These are phyloP conservation scores for Claviceps capensis DNA, from an alignment of 2,329 filamentous ascomycete genomes.

Conservation along the genomic window DNA sequence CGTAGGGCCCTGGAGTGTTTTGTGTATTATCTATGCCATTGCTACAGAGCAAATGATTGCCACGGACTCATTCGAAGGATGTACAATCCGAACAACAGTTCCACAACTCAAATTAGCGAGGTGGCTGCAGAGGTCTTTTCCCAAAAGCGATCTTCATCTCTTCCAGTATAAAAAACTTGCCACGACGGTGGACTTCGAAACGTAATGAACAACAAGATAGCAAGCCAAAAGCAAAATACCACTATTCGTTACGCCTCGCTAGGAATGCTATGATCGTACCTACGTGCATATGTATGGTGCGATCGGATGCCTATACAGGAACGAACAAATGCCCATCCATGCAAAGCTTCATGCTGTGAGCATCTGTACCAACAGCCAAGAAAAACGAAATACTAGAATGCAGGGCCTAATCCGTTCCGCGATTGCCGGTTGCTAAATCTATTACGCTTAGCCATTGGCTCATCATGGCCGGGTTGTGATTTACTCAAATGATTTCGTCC, in stretches of 20 bases:
- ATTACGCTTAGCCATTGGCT: constrained; percentile 40
- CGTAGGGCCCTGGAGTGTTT: too few species aligned
- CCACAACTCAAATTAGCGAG: too few species aligned
- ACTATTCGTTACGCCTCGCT: constrained; percentile 20
- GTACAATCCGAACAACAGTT: too few species aligned
- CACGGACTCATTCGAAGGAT: too few species aligned
- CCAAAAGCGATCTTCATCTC: constrained; percentile 19
- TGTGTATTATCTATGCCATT: too few species aligned
- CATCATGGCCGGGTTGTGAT: constrained; percentile 41
- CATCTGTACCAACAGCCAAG: neutral
- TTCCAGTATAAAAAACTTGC: neutral
- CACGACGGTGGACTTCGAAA: neutral
- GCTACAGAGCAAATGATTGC: too few species aligned
- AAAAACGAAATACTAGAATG: constrained; percentile 43
- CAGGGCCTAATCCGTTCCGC: constrained; percentile 83
- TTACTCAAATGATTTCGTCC: constrained; percentile 46
- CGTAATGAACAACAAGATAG: neutral
- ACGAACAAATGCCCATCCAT: neutral
- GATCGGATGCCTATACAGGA: neutral
- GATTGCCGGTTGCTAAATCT: constrained; percentile 86
- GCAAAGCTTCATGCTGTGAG: neutral
- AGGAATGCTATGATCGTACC: constrained; percentile 16
- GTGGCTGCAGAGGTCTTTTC: constrained; percentile 41
- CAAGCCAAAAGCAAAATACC: constrained; percentile 12
- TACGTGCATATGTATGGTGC: constrained; percentile 1